Percentiles rank a stretch among this genome's conserved stretches.
Conservation (phyloP, 495 filamentous ascomycete species). For the Penicillium pancosmium region DNA sequence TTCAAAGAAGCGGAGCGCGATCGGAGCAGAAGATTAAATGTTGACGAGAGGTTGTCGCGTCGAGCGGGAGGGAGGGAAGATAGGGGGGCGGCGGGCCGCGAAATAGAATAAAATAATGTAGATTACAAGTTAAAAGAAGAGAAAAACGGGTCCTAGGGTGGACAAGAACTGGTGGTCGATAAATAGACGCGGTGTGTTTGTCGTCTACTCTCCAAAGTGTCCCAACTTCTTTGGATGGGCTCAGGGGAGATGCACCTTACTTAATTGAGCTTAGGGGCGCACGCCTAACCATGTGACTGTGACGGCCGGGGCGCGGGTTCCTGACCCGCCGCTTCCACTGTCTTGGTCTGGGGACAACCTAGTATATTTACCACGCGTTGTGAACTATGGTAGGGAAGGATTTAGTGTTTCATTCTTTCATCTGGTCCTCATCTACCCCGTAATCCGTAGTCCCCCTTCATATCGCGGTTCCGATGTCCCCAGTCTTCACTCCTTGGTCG, state of each 20-base stretch:
- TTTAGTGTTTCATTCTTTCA: too few species aligned
- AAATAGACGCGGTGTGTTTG: constrained; percentile 34
- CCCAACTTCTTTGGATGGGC: constrained; percentile 19
- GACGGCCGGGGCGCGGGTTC: constrained; percentile 10
- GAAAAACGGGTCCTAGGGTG: constrained; percentile 7
- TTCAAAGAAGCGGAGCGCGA: constrained; percentile 18
- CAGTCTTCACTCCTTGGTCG: background rate
- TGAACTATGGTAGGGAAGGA: too few species aligned
- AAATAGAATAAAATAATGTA: constrained; percentile 17
- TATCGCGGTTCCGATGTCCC: constrained; percentile 42
- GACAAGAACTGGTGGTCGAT: constrained; percentile 11
- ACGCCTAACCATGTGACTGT: constrained; percentile 29
- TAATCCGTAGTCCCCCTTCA: constrained; percentile 13
- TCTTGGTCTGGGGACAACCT: background rate
- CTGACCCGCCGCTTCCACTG: background rate
- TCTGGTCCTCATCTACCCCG: background rate
- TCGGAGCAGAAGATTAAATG: constrained; percentile 22
- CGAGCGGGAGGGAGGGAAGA: constrained; percentile 9
- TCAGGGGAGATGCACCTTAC: constrained; percentile 37
- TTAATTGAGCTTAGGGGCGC: constrained; percentile 25
- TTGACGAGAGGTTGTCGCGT: constrained; percentile 27
- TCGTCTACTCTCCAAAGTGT: constrained; percentile 11
- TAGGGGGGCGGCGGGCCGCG: background rate
- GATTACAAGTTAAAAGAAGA: constrained; percentile 22
- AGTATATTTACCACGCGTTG: background rate